Evolutionary conservation across 495 filamentous ascomycete genomes (phyloP), one percentile per base, ranked within the genome.

Genomic region (Penicillium canariense): DNA sequence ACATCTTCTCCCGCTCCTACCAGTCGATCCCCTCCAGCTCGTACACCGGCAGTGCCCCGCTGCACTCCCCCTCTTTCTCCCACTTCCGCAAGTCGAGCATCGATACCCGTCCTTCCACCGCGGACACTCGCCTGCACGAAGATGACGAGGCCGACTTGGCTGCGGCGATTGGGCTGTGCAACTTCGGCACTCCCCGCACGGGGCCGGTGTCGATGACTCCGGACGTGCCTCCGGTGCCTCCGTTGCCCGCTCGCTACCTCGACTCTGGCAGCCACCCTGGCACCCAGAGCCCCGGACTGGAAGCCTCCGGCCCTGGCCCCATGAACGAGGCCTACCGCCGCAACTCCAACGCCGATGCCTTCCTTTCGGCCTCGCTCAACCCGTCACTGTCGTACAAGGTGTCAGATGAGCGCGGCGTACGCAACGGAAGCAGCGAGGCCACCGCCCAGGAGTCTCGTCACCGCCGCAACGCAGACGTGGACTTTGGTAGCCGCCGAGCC

Each of bases 111-210:
- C 86, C 51, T 76, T 86, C 50, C 75, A 87, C 52, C 56, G 85
- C 82, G 48, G 80, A 81, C 31, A 84, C 81, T 3, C 77, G 79
- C 26, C 69, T 85, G 55, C 68, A 70, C 58, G 73, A 75, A 25
- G 80, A 78, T 47, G 82, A 86, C 47, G 93, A 96, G 51, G 73
- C 72, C 7, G 75, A 78, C 50, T 78, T 98, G 52, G 94, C 92
- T 6, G 93, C 94, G 4, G 93, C 93, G 4, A 89, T 96, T 34
- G 90, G 93, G 56, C 74, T 96, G 56, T 97, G 94, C 81, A 95
- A 90, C 68, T 91, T 96, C 63, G 86, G 87, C 36, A 92, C 87
- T 48, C 90, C 88, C 40, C 86, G 88, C 31, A 84, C 79, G 9
- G 82, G 87, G 10, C 83, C 89, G 25, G 79, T 86, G 9, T 80